Evolutionary conservation across 352 stramenopile species (phyloP).

Genomic region (Thraustochytrium striatum): DNA sequence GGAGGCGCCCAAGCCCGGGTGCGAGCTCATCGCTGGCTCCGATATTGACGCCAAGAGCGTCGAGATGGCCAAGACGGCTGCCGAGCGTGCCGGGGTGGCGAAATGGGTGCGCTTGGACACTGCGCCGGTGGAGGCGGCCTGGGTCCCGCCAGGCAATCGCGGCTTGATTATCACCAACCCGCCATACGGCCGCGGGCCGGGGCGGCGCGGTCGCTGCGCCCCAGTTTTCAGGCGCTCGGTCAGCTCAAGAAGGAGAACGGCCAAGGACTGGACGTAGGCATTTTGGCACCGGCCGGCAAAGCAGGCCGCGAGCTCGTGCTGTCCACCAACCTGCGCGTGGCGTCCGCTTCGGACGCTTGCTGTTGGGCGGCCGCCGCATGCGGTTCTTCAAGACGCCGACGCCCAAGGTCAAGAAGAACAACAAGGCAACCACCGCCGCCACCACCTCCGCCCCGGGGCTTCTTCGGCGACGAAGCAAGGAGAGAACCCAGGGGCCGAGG

Average conservation of each 20-base stretch:
- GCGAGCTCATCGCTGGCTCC: background rate
- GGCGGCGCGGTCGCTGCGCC: background rate
- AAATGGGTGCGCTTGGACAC: background rate
- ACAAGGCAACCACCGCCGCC: too few relatives aligned
- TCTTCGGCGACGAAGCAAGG: too few relatives aligned
- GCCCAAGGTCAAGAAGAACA: too few relatives aligned
- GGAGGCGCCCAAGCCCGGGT: background rate
- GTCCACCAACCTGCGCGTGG: background rate
- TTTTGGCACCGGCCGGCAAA: background rate
- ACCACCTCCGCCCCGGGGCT: too few relatives aligned
- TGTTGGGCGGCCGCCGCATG: background rate
- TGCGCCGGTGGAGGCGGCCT: too few relatives aligned
- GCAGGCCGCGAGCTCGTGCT: background rate
- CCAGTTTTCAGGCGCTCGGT: background rate
- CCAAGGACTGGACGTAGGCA: background rate
- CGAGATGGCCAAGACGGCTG: background rate
- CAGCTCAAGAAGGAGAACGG: background rate
- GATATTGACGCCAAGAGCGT: background rate
- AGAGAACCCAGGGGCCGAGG: too few relatives aligned
- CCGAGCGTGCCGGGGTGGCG: background rate
- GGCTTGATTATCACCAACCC: constrained; percentile 24
- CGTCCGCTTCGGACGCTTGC: background rate
- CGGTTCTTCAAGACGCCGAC: background rate
- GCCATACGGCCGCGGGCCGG: background rate
- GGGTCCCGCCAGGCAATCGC: too few relatives aligned